These are phyloP conservation scores for Grifola frondosa DNA, from an alignment of 1,284 basidiomycete genomes.

Conservation along the genomic window DNA sequence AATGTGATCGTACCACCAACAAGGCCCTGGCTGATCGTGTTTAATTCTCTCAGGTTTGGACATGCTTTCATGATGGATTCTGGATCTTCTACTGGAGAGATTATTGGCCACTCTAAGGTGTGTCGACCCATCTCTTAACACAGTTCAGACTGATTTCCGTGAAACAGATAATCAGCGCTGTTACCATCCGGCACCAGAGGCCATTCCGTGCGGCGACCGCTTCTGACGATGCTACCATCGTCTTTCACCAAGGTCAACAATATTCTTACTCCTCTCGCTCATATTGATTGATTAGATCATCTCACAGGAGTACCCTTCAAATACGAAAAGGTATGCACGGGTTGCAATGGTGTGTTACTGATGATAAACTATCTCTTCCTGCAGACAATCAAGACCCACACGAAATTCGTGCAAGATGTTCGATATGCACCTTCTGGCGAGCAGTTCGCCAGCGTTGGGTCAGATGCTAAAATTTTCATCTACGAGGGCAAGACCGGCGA, in stretches of 20 bases:
- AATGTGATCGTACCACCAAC: not conserved
- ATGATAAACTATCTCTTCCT: not conserved
- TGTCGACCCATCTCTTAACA: not conserved
- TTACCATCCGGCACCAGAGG: slow-evolving; percentile 86
- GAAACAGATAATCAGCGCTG: slow-evolving; percentile 86
- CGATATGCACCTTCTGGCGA: slow-evolving; percentile 81
- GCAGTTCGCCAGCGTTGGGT: slow-evolving; percentile 87
- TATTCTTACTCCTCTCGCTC: not conserved
- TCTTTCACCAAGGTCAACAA: slow-evolving; percentile 72
- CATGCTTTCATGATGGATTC: slow-evolving; percentile 87
- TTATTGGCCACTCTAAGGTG: slow-evolving; percentile 92
- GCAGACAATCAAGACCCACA: slow-evolving; percentile 85
- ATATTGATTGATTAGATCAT: slow-evolving; percentile 17
- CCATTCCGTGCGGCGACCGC: slow-evolving; percentile 91
- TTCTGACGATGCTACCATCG: slow-evolving; percentile 80
- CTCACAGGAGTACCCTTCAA: slow-evolving; percentile 81
- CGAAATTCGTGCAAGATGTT: slow-evolving; percentile 93
- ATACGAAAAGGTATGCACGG: slow-evolving; percentile 69
- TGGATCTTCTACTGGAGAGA: slow-evolving; percentile 91
- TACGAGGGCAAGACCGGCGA: slow-evolving; percentile 94
- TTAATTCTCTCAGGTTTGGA: slow-evolving; percentile 59
- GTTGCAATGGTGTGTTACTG: not conserved
- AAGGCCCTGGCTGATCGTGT: not conserved
- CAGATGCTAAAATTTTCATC: slow-evolving; percentile 87
- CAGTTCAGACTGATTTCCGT: no score